These are phyloP conservation scores for Cordia subcordata DNA, from an alignment of 257 asterid species.

Conservation along the genomic window DNA sequence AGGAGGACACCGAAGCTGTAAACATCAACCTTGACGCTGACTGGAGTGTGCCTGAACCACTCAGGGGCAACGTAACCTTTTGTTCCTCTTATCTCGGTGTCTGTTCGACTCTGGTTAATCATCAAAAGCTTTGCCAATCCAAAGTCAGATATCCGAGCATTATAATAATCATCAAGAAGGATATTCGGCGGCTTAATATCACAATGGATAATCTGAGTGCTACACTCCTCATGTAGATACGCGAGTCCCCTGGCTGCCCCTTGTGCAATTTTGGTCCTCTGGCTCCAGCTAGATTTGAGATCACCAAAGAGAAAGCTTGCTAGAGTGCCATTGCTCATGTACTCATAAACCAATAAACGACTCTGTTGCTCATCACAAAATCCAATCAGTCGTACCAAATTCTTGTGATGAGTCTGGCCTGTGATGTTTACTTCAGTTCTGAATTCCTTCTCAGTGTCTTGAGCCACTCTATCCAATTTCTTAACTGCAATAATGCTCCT, in stretches of 20 bases:
- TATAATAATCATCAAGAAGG: conserved; percentile 39
- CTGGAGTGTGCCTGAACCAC: conserved; percentile 45
- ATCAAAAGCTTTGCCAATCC: conserved; percentile 49
- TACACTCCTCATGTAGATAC: conserved; percentile 50
- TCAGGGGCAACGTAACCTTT: conserved; percentile 66
- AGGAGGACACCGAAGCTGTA: conserved; percentile 57
- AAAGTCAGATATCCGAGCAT: conserved; percentile 53
- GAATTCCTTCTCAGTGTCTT: conserved; percentile 62
- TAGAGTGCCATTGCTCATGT: conserved; percentile 18
- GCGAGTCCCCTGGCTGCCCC: conserved; percentile 48
- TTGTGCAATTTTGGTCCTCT: conserved; percentile 37
- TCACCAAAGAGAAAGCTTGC: conserved; percentile 33
- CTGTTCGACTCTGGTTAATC: conserved; percentile 39
- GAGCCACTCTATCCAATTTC: conserved; percentile 35
- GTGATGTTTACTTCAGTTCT: conserved; percentile 45
- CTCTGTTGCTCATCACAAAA: conserved; percentile 17
- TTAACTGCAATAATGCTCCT: conserved; percentile 38
- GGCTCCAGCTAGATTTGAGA: conserved; percentile 39
- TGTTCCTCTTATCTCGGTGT: conserved; percentile 43
- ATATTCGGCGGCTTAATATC: conserved; percentile 65
- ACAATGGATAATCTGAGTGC: conserved; percentile 48
- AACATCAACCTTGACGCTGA: conserved; percentile 45
- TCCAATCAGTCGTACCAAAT: conserved; percentile 45
- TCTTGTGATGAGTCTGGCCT: conserved; percentile 63
- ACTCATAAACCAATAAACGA: conserved; percentile 27